Evolutionary conservation across 2,329 filamentous ascomycete genomes (phyloP), one percentile per base, ranked within the genome.

Genomic region (Penicillium sp.): DNA sequence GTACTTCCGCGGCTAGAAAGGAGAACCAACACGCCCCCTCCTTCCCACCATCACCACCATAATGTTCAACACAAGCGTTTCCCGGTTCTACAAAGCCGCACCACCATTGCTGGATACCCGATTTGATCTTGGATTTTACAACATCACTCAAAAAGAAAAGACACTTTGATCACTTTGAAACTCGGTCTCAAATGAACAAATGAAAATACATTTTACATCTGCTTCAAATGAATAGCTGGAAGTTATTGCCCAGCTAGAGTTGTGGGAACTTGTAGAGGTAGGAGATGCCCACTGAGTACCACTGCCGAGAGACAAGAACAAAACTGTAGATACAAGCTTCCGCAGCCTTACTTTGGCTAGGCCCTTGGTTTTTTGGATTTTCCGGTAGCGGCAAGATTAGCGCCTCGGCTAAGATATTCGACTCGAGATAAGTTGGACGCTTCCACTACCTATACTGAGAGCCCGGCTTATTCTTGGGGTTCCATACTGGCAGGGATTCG

Each of bases 221-320:
- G 17, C 47, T 49, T 47, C 43, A 31, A 28, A 20, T 20, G 20
- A 20, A 20, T 20, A 2, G 20, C 20, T 20, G 75, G 67, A 85
- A 88, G 59, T 82, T 82, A 28, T 72, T 73, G 15, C 83, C 83
- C 5, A 60, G 58, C n/a, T 73, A 71, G 5, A 88, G 74, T 48
- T 76, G 72, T 2, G 86, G 86, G 2, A 71, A 69, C 25, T 76
- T 73, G 67, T 88, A 88, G 14, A 88, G 79, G 12, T 76, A 72
- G 0, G 76, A 71, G 10, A 86, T 75, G 0, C 81, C 79, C 12
- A 80, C 79, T 4, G 78, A 75, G 67, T 88, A 86, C 85, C 85
- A 88, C 63, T 85, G 81, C 34, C 77, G 80, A 3, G 78, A 83
- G 5, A 84, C 74, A 7, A 83, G 74, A 65, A 82, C 84, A 69